Evolutionary conservation across 768 basidiomycete species (phyloP).

Genomic region (Collybia nuda): DNA sequence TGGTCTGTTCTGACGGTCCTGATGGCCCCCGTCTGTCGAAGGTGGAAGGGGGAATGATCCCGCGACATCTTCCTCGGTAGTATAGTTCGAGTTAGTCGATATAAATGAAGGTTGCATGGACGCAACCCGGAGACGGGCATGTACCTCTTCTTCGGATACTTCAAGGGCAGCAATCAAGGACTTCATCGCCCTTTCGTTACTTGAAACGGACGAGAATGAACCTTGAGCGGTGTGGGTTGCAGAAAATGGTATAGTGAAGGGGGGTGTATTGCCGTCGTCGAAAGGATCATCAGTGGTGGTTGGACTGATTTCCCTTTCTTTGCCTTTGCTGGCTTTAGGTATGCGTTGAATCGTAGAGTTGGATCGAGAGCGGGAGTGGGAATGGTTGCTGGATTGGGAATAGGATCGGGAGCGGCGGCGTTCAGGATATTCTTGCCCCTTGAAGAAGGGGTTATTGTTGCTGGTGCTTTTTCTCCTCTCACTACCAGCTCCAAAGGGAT

Average conservation of each 20-base stretch:
- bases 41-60: slow-evolving; percentile 41
- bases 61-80: slow-evolving; percentile 35
- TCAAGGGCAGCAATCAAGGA: slow-evolving; percentile 72
- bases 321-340: slow-evolving; percentile 23
- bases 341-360: slow-evolving; percentile 32
- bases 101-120: slow-evolving; percentile 58
- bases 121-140: slow-evolving; percentile 51
- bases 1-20: neutral
- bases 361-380: slow-evolving; percentile 27
- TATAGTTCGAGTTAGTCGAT: slow-evolving; percentile 31
- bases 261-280: slow-evolving; percentile 30
- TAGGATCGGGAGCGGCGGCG: slow-evolving; percentile 32
- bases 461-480: slow-evolving; percentile 33
- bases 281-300: slow-evolving; percentile 34
- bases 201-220: slow-evolving; percentile 38
- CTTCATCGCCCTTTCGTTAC: slow-evolving; percentile 54
- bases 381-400: slow-evolving; percentile 37
- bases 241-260: slow-evolving; percentile 30
- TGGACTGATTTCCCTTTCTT: slow-evolving; percentile 2
- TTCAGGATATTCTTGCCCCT: slow-evolving; percentile 22
- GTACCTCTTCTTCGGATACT: slow-evolving; percentile 41
- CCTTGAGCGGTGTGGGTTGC: slow-evolving; percentile 26
- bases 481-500: slow-evolving; percentile 16
- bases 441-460: slow-evolving; percentile 41
- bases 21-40: slow-evolving; percentile 6